Evolutionary conservation across 768 basidiomycete genomes (phyloP).

Genomic region (Mrakia gelida): DNA sequence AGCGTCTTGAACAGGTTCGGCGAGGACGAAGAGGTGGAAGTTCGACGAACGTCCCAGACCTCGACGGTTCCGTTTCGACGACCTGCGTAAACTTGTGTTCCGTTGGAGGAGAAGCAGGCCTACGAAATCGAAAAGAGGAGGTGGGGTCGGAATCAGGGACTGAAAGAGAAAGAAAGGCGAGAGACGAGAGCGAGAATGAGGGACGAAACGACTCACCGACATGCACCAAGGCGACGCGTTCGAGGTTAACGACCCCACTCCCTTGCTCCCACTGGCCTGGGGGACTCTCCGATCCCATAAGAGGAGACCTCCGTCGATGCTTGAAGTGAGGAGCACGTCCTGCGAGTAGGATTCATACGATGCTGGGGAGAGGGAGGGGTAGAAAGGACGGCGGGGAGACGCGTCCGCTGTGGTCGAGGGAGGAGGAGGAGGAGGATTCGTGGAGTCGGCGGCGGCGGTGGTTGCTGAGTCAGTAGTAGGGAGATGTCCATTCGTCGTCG

Average conservation of each 20-base stretch:
- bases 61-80: slow-evolving; percentile 85
- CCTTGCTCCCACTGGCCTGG: slow-evolving; percentile 50
- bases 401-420: not conserved
- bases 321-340: slow-evolving; percentile 80
- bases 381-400: not conserved
- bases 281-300: slow-evolving; percentile 77
- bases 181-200: not conserved
- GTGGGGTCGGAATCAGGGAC: not conserved
- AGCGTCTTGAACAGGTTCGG: slow-evolving; percentile 57
- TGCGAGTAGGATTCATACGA: slow-evolving; percentile 65
- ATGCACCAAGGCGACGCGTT: slow-evolving; percentile 94
- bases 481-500: slow-evolving; percentile 13
- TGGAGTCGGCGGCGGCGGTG: not conserved
- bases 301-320: slow-evolving; percentile 86
- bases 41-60: slow-evolving; percentile 86
- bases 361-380: slow-evolving; percentile 60
- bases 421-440: not conserved
- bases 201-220: slow-evolving; percentile 59
- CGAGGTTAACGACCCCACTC: slow-evolving; percentile 72
- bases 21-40: slow-evolving; percentile 59
- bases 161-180: not conserved
- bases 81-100: slow-evolving; percentile 82
- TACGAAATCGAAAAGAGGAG: slow-evolving; percentile 42
- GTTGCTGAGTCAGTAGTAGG: too few species aligned
- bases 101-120: slow-evolving; percentile 93